phyloP scores from a whole-genome alignment of 176 grass and related monocot species.

The Miscanthus lutarioriparius region DNA sequence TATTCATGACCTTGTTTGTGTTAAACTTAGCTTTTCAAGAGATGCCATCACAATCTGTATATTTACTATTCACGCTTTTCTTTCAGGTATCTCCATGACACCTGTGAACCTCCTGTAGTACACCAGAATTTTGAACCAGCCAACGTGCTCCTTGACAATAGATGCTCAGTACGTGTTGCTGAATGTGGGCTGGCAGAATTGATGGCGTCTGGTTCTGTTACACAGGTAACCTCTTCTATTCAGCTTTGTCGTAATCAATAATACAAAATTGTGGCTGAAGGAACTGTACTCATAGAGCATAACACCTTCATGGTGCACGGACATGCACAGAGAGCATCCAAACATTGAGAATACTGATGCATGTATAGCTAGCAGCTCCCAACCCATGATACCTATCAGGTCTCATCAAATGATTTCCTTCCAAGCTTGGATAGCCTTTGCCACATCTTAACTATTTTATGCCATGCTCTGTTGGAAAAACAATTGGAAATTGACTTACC shows the following conservation, averaged over 20 bases:
- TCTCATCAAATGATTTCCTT: conserved; percentile 20
- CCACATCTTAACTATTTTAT: conserved; percentile 10
- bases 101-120: conserved; percentile 68
- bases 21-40: conserved; percentile 28
- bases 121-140: conserved; percentile 86
- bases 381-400: not conserved
- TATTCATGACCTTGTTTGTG: conserved; percentile 22
- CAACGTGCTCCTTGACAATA: conserved; percentile 65
- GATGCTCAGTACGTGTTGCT: conserved; percentile 61
- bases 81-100: conserved; percentile 87
- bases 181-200: conserved; percentile 74
- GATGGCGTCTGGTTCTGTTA: conserved; percentile 54
- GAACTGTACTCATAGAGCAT: not conserved
- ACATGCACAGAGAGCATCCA: not conserved
- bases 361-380: conserved; percentile 19
- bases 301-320: conserved; percentile 10
- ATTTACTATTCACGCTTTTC: conserved; percentile 22
- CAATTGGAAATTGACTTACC: not conserved
- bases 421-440: not conserved
- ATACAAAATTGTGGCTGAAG: not conserved
- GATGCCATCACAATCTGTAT: not conserved
- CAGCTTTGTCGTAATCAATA: not conserved
- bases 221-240: conserved; percentile 60
- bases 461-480: not conserved
- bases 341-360: conserved; percentile 3